phyloP scores from a whole-genome alignment of 164 flowering plant genomes.

The Magnolia officinalis region DNA sequence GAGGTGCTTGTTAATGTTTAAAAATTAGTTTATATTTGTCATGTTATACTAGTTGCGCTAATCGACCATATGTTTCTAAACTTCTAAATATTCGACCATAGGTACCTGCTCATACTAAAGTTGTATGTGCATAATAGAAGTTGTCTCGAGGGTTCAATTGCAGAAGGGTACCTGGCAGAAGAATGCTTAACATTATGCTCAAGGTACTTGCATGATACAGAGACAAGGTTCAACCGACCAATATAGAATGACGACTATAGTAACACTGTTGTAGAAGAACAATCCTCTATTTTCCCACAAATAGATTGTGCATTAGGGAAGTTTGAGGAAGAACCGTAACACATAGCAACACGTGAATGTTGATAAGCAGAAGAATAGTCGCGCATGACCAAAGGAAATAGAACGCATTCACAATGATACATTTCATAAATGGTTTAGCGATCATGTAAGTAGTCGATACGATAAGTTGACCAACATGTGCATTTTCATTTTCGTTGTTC shows the following conservation, averaged over 20 bases:
- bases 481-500: too few relatives aligned
- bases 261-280: too few relatives aligned
- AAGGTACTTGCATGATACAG: neutral
- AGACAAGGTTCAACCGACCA: neutral
- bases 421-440: neutral
- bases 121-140: neutral
- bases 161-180: neutral
- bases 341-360: neutral
- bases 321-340: neutral
- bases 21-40: too few relatives aligned
- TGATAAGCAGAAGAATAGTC: neutral
- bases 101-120: neutral
- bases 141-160: neutral
- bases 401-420: neutral
- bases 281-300: neutral
- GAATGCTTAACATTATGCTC: neutral
- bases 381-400: neutral
- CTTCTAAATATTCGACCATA: neutral
- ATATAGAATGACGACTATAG: too few relatives aligned
- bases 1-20: too few relatives aligned
- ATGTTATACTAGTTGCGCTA: too few relatives aligned
- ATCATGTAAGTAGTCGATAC: neutral
- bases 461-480: too few relatives aligned
- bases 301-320: neutral
- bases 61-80: neutral